These are phyloP conservation scores for Ascochyta viciae-villosae DNA, from an alignment of 2,329 filamentous ascomycete genomes.

Conservation along the genomic window DNA sequence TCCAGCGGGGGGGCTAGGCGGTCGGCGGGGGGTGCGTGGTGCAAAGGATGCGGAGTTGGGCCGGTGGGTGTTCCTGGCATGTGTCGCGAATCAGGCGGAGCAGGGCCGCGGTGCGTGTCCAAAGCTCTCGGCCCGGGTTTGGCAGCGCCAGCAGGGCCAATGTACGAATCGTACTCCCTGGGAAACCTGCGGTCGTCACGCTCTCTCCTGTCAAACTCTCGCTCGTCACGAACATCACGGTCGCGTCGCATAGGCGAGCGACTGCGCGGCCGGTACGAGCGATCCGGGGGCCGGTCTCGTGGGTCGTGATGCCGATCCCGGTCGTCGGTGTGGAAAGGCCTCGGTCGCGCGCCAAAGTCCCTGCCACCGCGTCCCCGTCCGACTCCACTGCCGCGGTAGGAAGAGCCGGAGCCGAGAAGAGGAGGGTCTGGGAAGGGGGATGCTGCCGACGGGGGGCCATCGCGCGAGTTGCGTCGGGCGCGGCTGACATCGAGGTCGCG, in stretches of 20 bases:
- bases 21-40: constrained; percentile 44
- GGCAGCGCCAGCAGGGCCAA: constrained; percentile 40
- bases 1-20: constrained; percentile 40
- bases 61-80: constrained; percentile 44
- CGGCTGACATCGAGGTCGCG: constrained; percentile 72
- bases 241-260: constrained; percentile 66
- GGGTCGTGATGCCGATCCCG: constrained; percentile 59
- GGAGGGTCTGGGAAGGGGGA: constrained; percentile 72
- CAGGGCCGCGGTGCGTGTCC: constrained; percentile 42
- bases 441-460: constrained; percentile 74
- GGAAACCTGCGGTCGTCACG: constrained; percentile 54
- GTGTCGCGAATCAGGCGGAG: constrained; percentile 40
- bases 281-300: constrained; percentile 42
- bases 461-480: constrained; percentile 72
- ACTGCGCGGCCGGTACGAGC: constrained; percentile 67
- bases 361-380: constrained; percentile 58
- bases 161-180: constrained; percentile 55
- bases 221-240: constrained; percentile 52
- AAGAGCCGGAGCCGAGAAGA: constrained; percentile 62
- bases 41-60: constrained; percentile 40
- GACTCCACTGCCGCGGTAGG: constrained; percentile 62
- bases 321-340: constrained; percentile 55
- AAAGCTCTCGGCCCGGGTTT: constrained; percentile 39
- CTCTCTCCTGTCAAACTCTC: constrained; percentile 50
- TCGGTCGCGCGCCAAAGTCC: constrained; percentile 50